Conservation (phyloP, 2,329 filamentous ascomycete genomes). For the Fusarium duplospermum region DNA sequence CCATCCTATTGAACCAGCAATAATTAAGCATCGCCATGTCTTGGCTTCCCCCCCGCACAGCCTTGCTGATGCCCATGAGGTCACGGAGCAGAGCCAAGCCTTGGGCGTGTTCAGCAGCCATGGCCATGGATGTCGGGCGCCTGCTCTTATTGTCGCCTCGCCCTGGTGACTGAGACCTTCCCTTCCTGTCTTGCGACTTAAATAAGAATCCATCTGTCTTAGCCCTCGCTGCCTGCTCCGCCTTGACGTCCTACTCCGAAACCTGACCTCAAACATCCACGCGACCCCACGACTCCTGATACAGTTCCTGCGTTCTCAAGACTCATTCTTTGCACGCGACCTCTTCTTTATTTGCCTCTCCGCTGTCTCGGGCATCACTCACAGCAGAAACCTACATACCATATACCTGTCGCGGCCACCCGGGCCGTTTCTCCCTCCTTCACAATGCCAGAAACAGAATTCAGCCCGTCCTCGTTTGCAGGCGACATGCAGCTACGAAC, state of each 20-base stretch:
- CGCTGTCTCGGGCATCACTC: not conserved
- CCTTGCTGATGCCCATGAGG: slow-evolving; percentile 19
- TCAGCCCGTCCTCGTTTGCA: slow-evolving; percentile 45
- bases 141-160: slow-evolving; percentile 9
- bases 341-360: slow-evolving; percentile 7
- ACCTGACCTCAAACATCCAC: slow-evolving; percentile 38
- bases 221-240: slow-evolving; percentile 15
- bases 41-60: not conserved
- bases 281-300: slow-evolving; percentile 38
- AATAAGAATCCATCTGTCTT: slow-evolving; percentile 22
- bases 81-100: slow-evolving; percentile 24
- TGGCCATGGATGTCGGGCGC: not conserved
- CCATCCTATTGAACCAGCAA: not conserved
- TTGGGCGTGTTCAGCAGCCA: not conserved
- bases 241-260: slow-evolving; percentile 7
- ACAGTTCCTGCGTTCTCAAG: slow-evolving; percentile 23
- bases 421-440: slow-evolving; percentile 3
- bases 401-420: slow-evolving; percentile 14
- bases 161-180: slow-evolving; percentile 20
- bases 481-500: slow-evolving; percentile 63
- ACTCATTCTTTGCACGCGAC: slow-evolving; percentile 35
- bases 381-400: slow-evolving; percentile 1
- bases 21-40: slow-evolving; percentile 27
- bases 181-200: not conserved
- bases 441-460: slow-evolving; percentile 42